A percentile compares a stretch with the other conserved stretches of the same genome.
phyloP scores from a whole-genome alignment of 225 moss, liverwort and hornwort genomes.

The Pseudoscleropodium purum region DNA sequence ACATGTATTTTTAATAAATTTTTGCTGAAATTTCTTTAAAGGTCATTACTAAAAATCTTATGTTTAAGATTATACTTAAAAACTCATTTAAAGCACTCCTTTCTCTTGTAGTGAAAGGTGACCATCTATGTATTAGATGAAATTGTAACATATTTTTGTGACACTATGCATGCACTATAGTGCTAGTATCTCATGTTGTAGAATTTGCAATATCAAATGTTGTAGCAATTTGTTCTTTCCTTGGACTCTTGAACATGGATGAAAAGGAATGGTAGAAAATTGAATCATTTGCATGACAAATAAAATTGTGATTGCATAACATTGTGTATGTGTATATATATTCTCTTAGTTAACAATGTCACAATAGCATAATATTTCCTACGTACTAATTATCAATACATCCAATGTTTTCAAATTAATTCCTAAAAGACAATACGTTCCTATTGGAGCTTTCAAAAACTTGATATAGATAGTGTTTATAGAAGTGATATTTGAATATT shows the following conservation, averaged over 20 bases:
- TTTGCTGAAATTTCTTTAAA: no score
- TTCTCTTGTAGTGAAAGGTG: no score
- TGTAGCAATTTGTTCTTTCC: not conserved
- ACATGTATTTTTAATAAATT: no score
- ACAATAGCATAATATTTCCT: no score
- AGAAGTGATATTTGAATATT: not conserved
- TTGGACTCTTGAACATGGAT: not conserved
- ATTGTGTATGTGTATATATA: not conserved
- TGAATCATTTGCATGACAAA: not conserved
- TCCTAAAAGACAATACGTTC: not conserved
- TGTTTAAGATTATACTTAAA: no score
- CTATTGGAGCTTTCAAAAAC: not conserved
- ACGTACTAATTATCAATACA: not conserved
- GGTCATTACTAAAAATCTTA: no score
- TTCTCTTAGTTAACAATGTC: no score
- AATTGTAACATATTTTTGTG: not conserved
- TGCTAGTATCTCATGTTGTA: accelerated
- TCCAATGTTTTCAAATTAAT: not conserved
- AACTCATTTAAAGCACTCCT: no score
- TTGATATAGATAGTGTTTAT: not conserved
- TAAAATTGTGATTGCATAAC: not conserved
- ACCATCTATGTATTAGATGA: not conserved
- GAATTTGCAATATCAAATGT: not conserved
- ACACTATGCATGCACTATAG: not conserved
- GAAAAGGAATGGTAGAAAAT: not conserved